Evolutionary conservation across 2,329 filamentous ascomycete species (phyloP).

Genomic region (Nothophaeocryptopus gaeumannii): DNA sequence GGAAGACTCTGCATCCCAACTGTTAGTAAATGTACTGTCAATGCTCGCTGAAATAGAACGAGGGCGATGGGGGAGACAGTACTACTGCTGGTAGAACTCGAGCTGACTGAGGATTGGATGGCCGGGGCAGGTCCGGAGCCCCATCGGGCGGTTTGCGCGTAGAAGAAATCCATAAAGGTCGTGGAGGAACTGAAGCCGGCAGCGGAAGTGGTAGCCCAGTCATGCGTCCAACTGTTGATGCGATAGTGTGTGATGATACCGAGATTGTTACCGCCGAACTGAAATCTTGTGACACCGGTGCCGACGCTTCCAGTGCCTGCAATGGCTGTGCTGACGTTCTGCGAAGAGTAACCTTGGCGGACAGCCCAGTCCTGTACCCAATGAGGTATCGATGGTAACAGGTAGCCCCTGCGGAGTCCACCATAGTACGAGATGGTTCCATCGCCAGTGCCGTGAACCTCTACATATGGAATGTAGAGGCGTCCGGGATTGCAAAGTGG

Average conservation of each 20-base stretch:
- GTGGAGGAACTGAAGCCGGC: conserved; percentile 25
- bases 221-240: conserved; percentile 35
- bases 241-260: conserved; percentile 39
- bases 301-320: not conserved
- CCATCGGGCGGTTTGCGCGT: conserved; percentile 21
- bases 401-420: conserved; percentile 4
- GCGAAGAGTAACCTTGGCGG: conserved; percentile 32
- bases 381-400: conserved; percentile 23
- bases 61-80: not conserved
- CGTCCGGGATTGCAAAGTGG: conserved; percentile 23
- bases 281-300: conserved; percentile 18
- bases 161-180: conserved; percentile 31
- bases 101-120: not conserved
- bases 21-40: no score
- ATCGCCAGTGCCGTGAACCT: conserved; percentile 44
- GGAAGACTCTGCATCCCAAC: not conserved
- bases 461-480: conserved; percentile 38
- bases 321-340: conserved; percentile 30
- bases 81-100: conserved; percentile 1
- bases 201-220: conserved; percentile 25
- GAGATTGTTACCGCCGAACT: conserved; percentile 30
- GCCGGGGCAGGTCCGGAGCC: conserved; percentile 6
- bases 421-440: conserved; percentile 40
- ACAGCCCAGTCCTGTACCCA: conserved; percentile 38
- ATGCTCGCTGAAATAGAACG: not conserved